Conservation (phyloP, 768 basidiomycete species). For the Lactifluus hygrophoroides region DNA sequence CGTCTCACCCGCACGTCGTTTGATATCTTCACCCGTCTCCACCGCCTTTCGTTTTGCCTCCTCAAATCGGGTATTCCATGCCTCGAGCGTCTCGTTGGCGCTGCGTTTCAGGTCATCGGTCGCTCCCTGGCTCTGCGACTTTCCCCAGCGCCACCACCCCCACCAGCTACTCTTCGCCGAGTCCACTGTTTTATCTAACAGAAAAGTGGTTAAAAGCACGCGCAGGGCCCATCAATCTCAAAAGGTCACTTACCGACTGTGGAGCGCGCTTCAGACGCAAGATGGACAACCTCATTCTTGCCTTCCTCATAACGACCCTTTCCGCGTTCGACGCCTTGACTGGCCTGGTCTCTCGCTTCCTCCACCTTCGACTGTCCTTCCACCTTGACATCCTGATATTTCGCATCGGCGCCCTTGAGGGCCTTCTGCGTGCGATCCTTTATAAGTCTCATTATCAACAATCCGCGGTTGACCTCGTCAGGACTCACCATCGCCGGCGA, state of each 20-base stretch:
- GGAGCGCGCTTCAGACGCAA: background rate
- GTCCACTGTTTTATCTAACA: slow-evolving; percentile 5
- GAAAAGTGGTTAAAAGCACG: background rate
- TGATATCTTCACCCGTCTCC: slow-evolving; percentile 15
- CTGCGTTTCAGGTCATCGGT: slow-evolving; percentile 14
- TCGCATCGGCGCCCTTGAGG: background rate
- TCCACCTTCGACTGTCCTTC: background rate
- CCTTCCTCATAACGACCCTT: slow-evolving; percentile 3
- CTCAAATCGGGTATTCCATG: slow-evolving; percentile 12
- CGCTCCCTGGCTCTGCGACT: background rate
- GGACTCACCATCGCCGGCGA: background rate
- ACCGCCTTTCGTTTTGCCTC: slow-evolving; percentile 12
- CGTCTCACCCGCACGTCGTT: slow-evolving; percentile 11
- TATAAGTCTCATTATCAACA: background rate
- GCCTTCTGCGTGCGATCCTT: background rate
- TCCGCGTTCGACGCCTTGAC: slow-evolving; percentile 5
- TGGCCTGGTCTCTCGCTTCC: background rate
- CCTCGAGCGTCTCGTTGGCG: slow-evolving; percentile 12
- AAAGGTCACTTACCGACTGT: slow-evolving; percentile 1
- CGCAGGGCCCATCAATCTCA: background rate
- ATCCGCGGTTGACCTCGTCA: background rate
- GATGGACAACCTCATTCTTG: background rate
- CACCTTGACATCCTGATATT: slow-evolving; percentile 6
- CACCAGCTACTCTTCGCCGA: slow-evolving; percentile 11
- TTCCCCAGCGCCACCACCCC: slow-evolving; percentile 15